A percentile compares a stretch with the other conserved stretches of the same genome.
phyloP scores from a whole-genome alignment of 768 basidiomycete genomes.

The Leucogyrophana mollusca region DNA sequence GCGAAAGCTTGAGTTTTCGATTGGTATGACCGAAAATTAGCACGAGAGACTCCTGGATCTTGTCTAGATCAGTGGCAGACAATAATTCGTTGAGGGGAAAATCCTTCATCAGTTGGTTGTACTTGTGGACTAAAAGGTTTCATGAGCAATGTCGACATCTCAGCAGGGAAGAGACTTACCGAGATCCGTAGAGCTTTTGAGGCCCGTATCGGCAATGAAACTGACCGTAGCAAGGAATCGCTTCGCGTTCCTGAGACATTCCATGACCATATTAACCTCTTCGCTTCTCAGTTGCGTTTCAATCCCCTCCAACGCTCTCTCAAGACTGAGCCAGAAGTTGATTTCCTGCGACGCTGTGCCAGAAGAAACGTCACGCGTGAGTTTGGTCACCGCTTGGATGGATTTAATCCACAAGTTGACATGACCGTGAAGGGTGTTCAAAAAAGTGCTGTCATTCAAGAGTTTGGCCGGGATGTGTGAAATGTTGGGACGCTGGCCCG shows the following conservation, averaged over 20 bases:
- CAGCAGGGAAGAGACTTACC: slow-evolving; percentile 43
- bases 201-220: slow-evolving; percentile 95
- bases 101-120: slow-evolving; percentile 98
- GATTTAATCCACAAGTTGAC: slow-evolving; percentile 99
- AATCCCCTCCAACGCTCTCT: slow-evolving; percentile 90
- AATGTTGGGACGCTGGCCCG: slow-evolving; percentile 65
- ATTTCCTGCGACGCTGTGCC: slow-evolving; percentile 98
- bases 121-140: slow-evolving; percentile 76
- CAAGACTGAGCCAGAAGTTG: slow-evolving; percentile 97
- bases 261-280: slow-evolving; percentile 90
- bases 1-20: slow-evolving; percentile 92
- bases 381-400: slow-evolving; percentile 94
- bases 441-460: slow-evolving; percentile 85
- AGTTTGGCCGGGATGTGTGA: slow-evolving; percentile 71
- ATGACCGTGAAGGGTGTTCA: slow-evolving; percentile 89
- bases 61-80: slow-evolving; percentile 93
- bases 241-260: slow-evolving; percentile 92
- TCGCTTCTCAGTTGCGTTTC: slow-evolving; percentile 90
- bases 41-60: slow-evolving; percentile 85
- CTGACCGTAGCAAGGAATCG: slow-evolving; percentile 96
- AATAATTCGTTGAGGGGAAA: slow-evolving; percentile 96
- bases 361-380: slow-evolving; percentile 89
- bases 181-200: slow-evolving; percentile 90
- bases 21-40: slow-evolving; percentile 93
- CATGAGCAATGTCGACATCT: not conserved